Conservation (phyloP, 139 green algal species). For the Chlorella sp. region DNA sequence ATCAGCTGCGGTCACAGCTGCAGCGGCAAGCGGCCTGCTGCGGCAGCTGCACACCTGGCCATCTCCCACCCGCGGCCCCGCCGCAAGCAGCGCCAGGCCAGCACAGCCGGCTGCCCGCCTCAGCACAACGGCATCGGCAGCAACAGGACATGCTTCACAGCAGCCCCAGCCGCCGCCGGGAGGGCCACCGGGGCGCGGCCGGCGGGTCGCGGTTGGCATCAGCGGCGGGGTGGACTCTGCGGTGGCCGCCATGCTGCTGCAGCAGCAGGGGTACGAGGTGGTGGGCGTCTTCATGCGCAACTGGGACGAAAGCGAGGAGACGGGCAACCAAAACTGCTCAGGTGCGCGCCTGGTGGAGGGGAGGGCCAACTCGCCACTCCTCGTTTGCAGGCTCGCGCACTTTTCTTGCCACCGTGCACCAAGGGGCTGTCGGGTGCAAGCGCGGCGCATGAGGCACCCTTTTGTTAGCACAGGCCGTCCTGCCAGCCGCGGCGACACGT, state of each 20-base stretch:
- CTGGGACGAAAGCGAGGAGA: constrained; percentile 84
- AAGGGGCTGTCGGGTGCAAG: no score
- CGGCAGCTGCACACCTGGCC: constrained; percentile 4
- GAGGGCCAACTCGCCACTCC: background rate
- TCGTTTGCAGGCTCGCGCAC: background rate
- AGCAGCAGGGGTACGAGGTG: constrained; percentile 59
- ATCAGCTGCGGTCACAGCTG: background rate
- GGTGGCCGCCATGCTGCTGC: constrained; percentile 71
- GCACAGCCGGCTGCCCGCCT: background rate
- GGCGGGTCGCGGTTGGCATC: constrained; percentile 70
- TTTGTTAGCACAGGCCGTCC: no score
- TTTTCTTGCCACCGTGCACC: background rate
- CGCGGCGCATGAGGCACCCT: no score
- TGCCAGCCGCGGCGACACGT: no score
- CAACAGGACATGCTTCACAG: background rate
- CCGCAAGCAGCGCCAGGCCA: no score
- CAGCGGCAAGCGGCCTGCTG: background rate
- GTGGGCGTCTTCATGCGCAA: constrained; percentile 83
- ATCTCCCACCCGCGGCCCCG: no score
- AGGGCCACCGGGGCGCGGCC: background rate
- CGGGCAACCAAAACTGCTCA: constrained; percentile 59
- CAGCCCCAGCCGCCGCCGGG: background rate
- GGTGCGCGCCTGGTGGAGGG: background rate
- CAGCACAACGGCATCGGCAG: background rate
- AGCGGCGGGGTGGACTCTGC: constrained; percentile 87